phyloP scores from a whole-genome alignment of 805 yeast species.

The Kregervanrija pseudodelftensis region DNA sequence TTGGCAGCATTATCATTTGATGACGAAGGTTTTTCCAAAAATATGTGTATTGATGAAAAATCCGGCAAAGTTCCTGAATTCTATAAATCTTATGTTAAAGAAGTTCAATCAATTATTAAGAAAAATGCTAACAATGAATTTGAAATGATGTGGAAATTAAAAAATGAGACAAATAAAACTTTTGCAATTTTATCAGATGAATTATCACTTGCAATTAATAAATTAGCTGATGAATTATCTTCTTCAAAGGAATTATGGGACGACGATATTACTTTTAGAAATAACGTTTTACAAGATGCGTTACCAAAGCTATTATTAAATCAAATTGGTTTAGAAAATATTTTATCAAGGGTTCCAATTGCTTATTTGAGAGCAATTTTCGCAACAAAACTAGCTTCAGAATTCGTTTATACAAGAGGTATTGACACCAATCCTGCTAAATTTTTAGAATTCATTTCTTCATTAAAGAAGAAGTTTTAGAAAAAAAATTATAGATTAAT shows the following conservation, averaged over 20 bases:
- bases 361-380: slow-evolving; percentile 83
- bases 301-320: slow-evolving; percentile 67
- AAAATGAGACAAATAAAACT: slow-evolving; percentile 55
- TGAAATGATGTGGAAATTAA: slow-evolving; percentile 76
- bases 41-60: slow-evolving; percentile 67
- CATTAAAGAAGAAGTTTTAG: slow-evolving; percentile 37
- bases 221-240: slow-evolving; percentile 67
- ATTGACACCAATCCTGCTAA: slow-evolving; percentile 73
- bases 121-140: slow-evolving; percentile 81
- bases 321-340: slow-evolving; percentile 57
- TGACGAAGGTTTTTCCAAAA: slow-evolving; percentile 69
- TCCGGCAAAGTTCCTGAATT: slow-evolving; percentile 57
- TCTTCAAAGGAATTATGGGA: slow-evolving; percentile 77
- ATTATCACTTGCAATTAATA: slow-evolving; percentile 60
- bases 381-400: slow-evolving; percentile 78
- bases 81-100: slow-evolving; percentile 75
- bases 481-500: not conserved
- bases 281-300: slow-evolving; percentile 66
- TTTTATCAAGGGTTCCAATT: slow-evolving; percentile 75
- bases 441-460: slow-evolving; percentile 62
- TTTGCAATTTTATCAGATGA: slow-evolving; percentile 65
- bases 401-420: slow-evolving; percentile 79
- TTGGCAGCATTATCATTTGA: slow-evolving; percentile 88
- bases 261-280: slow-evolving; percentile 69
- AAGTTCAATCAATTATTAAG: slow-evolving; percentile 72